phyloP scores from a whole-genome alignment of 2,329 filamentous ascomycete species.

The Fusarium sp. region DNA sequence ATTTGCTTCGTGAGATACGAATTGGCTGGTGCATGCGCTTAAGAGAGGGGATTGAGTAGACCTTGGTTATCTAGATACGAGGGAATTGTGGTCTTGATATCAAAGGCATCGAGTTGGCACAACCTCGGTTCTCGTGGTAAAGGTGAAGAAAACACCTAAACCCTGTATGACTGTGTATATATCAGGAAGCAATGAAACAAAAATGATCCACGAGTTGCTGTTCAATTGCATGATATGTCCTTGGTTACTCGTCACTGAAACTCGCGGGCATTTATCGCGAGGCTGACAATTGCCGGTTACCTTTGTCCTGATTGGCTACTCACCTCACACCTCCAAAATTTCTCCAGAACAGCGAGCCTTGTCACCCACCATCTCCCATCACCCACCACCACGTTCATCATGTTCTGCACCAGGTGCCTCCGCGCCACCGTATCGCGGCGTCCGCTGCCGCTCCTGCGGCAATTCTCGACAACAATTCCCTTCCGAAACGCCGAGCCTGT shows the following conservation, averaged over 20 bases:
- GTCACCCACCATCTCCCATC: slow-evolving; percentile 42
- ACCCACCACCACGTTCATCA: slow-evolving; percentile 44
- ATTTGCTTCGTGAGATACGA: slow-evolving; percentile 45
- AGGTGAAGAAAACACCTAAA: slow-evolving; percentile 36
- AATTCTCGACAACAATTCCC: slow-evolving; percentile 56
- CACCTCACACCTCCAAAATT: slow-evolving; percentile 46
- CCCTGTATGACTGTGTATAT: slow-evolving; percentile 52
- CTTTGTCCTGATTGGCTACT: slow-evolving; percentile 43
- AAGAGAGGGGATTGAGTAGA: slow-evolving; percentile 12
- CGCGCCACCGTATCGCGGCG: slow-evolving; percentile 53
- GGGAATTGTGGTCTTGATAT: slow-evolving; percentile 37
- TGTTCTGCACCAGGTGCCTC: slow-evolving; percentile 63
- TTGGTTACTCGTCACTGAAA: background rate
- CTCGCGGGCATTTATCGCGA: slow-evolving; percentile 31
- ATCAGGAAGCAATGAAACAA: slow-evolving; percentile 45
- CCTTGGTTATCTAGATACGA: slow-evolving; percentile 36
- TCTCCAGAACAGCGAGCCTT: slow-evolving; percentile 43
- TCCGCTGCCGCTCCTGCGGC: slow-evolving; percentile 48
- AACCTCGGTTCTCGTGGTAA: slow-evolving; percentile 30
- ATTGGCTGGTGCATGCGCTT: slow-evolving; percentile 1
- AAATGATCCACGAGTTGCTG: slow-evolving; percentile 25
- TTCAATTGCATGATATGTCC: background rate
- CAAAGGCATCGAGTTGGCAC: slow-evolving; percentile 29
- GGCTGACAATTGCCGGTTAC: slow-evolving; percentile 44
- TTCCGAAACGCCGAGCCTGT: slow-evolving; percentile 52